Conservation (phyloP, 1,284 basidiomycete genomes). For the Naganishia sp. region DNA sequence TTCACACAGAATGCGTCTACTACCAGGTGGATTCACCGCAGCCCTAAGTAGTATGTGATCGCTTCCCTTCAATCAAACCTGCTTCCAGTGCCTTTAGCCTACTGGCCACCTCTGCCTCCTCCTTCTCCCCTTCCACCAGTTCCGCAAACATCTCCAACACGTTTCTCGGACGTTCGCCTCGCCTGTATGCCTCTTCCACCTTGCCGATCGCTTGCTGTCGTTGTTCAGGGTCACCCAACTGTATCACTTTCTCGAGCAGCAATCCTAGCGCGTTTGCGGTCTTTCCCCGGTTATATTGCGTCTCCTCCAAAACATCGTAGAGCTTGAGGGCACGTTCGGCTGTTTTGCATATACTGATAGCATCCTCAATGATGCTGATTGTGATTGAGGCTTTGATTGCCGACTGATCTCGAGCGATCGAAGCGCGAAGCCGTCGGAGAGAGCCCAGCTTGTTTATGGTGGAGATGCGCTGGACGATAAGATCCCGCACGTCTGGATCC, state of each 20-base stretch:
- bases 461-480: slow-evolving; percentile 4
- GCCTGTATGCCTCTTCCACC: slow-evolving; percentile 1
- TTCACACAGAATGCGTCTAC: no score
- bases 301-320: slow-evolving; percentile 9
- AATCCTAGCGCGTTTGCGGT: neutral
- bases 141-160: neutral
- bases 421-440: neutral
- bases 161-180: neutral
- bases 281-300: neutral
- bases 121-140: neutral
- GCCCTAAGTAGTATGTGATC: no score
- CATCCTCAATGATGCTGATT: neutral
- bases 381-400: neutral
- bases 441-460: slow-evolving; percentile 1
- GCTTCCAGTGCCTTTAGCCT: neutral
- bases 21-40: no score
- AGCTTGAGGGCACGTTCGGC: slow-evolving; percentile 2
- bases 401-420: neutral
- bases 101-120: neutral
- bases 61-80: neutral
- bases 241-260: slow-evolving; percentile 6
- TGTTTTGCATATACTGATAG: neutral
- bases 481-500: neutral
- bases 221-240: neutral
- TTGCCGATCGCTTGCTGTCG: slow-evolving; percentile 6